Base-by-base conservation (phyloP, 2,329 filamentous ascomycete species). In the Botrytis tulipae region DNA sequence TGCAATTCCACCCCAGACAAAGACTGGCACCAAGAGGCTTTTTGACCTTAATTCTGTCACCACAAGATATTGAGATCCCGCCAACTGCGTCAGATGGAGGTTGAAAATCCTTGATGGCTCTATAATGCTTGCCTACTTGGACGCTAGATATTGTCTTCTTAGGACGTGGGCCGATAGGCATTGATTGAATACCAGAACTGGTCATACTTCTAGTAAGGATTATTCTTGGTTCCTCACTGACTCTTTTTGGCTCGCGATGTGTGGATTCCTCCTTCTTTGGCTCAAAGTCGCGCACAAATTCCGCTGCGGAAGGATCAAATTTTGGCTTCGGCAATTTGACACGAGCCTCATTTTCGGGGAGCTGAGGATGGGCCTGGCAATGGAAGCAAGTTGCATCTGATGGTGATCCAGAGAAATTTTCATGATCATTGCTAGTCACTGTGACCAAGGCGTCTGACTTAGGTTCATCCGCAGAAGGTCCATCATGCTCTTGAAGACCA, bases 11-110 rank as follows among this genome's bases (percentile, higher is more conserved):
- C 7, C 78, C 78, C 5, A n/a, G 44, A 62, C 78, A 74, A 10
- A 68, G 48, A 22, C 73, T 75, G 9, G 77, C 75, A n/a, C 76
- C 78, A 29, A 79, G 75, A 51, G 73, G 73, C 42, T 78, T 77
- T 2, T 66, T 25, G 18, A 78, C 67, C 51, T 68, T 70, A 35
- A 80, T 75, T 12, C 72, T 54, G 40, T 80, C 78, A 1, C 78
- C 77, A 18, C 69, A 46, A 5, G 14, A 25, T 48, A 79, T 57
- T 14, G 75, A 73, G 3, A 79, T 65, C 40, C 70, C 74, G 7
- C 22, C 25, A 25, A 18, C 29, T 54, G 7, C 6, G 42, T 32
- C 42, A 18, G 44, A 29, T 25, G 20, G 37, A 12, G 7, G 22
- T 42, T 63, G 1, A 25, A 35, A 66, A 2, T 14, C 5, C 8